phyloP scores from a whole-genome alignment of 73 alveolate species.

The Effrenium voratum region DNA sequence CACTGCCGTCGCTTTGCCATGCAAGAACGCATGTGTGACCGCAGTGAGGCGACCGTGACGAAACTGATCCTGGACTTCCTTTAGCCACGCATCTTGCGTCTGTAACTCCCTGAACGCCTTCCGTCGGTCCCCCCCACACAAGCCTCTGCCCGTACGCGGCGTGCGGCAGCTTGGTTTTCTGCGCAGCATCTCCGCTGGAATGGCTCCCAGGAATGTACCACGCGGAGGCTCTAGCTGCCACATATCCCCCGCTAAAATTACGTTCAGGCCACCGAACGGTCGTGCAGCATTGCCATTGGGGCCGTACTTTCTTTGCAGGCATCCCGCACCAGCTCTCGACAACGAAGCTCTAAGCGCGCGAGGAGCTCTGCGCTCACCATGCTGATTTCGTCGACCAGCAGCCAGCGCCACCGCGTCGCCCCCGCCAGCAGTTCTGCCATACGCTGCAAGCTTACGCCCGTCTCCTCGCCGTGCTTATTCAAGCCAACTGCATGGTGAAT shows the following conservation, averaged over 20 bases:
- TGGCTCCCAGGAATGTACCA: slow-evolving; percentile 1
- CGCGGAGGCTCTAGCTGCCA: slow-evolving; percentile 19
- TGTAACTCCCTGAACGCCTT: neutral
- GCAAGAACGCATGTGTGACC: neutral
- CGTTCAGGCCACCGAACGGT: slow-evolving; percentile 9
- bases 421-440: neutral
- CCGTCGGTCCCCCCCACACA: neutral
- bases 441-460: neutral
- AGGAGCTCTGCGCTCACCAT: slow-evolving; percentile 27
- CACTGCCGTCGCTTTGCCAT: neutral
- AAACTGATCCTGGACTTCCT: neutral
- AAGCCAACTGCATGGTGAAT: slow-evolving; percentile 7
- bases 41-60: neutral
- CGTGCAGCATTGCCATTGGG: neutral
- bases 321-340: slow-evolving; percentile 11
- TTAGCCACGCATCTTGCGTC: neutral
- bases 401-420: slow-evolving; percentile 10
- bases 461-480: neutral
- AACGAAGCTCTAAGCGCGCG: neutral
- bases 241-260: neutral
- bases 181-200: neutral
- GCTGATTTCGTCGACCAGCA: neutral
- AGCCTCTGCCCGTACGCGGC: neutral
- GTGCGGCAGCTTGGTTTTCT: neutral
- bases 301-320: neutral